These are phyloP conservation scores for Pyricularia sp. DNA, from an alignment of 2,329 filamentous ascomycete species.

Conservation along the genomic window DNA sequence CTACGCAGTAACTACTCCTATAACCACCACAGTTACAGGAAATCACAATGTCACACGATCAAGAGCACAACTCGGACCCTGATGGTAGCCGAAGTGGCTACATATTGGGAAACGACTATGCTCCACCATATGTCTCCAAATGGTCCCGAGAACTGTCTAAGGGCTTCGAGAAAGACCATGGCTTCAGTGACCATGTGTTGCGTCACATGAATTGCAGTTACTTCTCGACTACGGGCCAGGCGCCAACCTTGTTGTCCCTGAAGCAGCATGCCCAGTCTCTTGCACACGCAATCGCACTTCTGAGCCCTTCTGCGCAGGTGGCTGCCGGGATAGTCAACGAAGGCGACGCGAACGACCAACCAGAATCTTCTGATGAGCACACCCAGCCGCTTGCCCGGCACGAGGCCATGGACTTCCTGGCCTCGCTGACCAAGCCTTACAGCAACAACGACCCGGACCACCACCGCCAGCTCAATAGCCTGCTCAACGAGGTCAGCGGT, in stretches of 20 bases:
- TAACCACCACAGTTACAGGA: neutral
- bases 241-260: slow-evolving; percentile 42
- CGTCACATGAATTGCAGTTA: slow-evolving; percentile 44
- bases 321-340: slow-evolving; percentile 4
- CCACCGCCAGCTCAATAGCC: slow-evolving; percentile 29
- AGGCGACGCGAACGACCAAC: slow-evolving; percentile 8
- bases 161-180: slow-evolving; percentile 16
- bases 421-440: slow-evolving; percentile 35
- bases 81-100: slow-evolving; percentile 9
- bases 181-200: slow-evolving; percentile 15
- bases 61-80: slow-evolving; percentile 9
- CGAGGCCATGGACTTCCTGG: slow-evolving; percentile 34
- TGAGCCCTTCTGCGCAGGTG: slow-evolving; percentile 21
- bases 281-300: slow-evolving; percentile 33
- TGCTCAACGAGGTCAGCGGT: slow-evolving; percentile 30
- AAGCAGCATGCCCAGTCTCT: slow-evolving; percentile 50
- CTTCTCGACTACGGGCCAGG: slow-evolving; percentile 35
- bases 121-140: slow-evolving; percentile 26
- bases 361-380: slow-evolving; percentile 1
- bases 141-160: slow-evolving; percentile 21
- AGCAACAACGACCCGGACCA: slow-evolving; percentile 33
- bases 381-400: neutral
- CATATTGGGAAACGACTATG: slow-evolving; percentile 24
- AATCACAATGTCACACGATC: slow-evolving; percentile 9
- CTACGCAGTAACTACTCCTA: neutral